phyloP scores from a whole-genome alignment of 1,284 basidiomycete species.

The Moesziomyces parantarcticus region DNA sequence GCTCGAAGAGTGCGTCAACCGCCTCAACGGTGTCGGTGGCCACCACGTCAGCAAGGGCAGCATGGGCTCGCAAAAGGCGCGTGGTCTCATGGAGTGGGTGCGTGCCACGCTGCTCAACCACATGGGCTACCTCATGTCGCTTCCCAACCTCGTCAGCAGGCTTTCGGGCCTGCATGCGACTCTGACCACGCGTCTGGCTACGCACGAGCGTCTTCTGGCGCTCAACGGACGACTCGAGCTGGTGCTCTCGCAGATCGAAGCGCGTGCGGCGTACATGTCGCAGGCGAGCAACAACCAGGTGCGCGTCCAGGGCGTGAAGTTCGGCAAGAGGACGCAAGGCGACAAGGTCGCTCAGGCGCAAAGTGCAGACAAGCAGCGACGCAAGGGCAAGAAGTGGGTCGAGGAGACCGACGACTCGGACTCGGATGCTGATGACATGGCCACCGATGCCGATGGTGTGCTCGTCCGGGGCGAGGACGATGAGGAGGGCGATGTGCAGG shows the following conservation, averaged over 20 bases:
- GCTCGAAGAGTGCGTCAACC: conserved; percentile 87
- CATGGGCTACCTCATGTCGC: conserved; percentile 92
- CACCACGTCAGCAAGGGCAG: conserved; percentile 55
- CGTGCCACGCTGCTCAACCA: conserved; percentile 86
- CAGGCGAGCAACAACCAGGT: conserved; percentile 46
- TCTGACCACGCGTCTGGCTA: conserved; percentile 79
- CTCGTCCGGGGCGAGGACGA: conserved; percentile 39
- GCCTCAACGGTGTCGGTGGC: conserved; percentile 81
- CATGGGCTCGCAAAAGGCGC: conserved; percentile 63
- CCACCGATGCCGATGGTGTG: conserved; percentile 40
- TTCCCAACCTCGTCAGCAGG: conserved; percentile 84
- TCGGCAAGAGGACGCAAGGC: conserved; percentile 42
- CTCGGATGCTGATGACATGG: conserved; percentile 43
- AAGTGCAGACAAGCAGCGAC: conserved; percentile 24
- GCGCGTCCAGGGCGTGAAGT: conserved; percentile 56
- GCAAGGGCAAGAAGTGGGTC: conserved; percentile 56
- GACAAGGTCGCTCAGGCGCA: conserved; percentile 11
- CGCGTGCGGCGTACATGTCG: conserved; percentile 70
- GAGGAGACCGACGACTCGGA: conserved; percentile 55
- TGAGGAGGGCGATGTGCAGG: conserved; percentile 56
- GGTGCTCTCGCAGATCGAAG: conserved; percentile 90
- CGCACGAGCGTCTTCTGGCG: conserved; percentile 85
- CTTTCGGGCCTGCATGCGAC: conserved; percentile 86
- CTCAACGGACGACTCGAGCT: conserved; percentile 91
- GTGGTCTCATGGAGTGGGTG: conserved; percentile 86